These are phyloP conservation scores for Austropuccinia psidii DNA, from an alignment of 1,284 basidiomycete species.

Conservation along the genomic window DNA sequence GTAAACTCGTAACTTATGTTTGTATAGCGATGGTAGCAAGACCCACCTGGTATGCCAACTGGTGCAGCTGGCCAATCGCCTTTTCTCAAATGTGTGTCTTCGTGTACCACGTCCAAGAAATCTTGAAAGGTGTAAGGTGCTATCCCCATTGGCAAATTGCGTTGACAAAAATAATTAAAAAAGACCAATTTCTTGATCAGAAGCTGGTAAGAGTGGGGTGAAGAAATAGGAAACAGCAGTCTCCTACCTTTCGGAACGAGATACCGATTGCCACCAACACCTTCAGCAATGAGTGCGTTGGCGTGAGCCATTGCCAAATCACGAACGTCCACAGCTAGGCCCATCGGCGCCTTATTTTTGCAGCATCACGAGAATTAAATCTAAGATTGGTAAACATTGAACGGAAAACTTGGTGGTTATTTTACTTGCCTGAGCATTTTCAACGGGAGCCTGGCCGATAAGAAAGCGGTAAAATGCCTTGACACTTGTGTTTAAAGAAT, in stretches of 20 bases:
- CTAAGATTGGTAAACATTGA: too few relatives aligned
- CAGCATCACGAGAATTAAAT: too few relatives aligned
- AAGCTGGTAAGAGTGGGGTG: too few relatives aligned
- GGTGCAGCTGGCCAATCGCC: not conserved
- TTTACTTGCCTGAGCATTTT: not conserved
- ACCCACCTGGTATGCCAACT: not conserved
- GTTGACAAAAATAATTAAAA: too few relatives aligned
- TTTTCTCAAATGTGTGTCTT: too few relatives aligned
- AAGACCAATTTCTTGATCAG: too few relatives aligned
- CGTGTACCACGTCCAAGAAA: not conserved
- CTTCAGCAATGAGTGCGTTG: slow-evolving; percentile 53
- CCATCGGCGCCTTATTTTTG: not conserved
- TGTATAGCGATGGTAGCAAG: not conserved
- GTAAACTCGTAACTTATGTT: not conserved
- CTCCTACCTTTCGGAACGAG: slow-evolving; percentile 34
- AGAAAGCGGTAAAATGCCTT: not conserved
- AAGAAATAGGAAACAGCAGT: too few relatives aligned
- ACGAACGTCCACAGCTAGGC: slow-evolving; percentile 54
- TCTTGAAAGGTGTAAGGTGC: not conserved
- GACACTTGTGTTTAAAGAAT: slow-evolving; percentile 2
- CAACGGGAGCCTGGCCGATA: not conserved
- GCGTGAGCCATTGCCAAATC: slow-evolving; percentile 59
- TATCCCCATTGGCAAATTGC: too few relatives aligned
- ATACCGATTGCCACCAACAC: slow-evolving; percentile 58
- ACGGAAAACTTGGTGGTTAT: not conserved